Percentiles rank a stretch among this genome's conserved stretches.
These are phyloP conservation scores for Leccinum broughii DNA, from an alignment of 768 basidiomycete genomes.

Conservation along the genomic window DNA sequence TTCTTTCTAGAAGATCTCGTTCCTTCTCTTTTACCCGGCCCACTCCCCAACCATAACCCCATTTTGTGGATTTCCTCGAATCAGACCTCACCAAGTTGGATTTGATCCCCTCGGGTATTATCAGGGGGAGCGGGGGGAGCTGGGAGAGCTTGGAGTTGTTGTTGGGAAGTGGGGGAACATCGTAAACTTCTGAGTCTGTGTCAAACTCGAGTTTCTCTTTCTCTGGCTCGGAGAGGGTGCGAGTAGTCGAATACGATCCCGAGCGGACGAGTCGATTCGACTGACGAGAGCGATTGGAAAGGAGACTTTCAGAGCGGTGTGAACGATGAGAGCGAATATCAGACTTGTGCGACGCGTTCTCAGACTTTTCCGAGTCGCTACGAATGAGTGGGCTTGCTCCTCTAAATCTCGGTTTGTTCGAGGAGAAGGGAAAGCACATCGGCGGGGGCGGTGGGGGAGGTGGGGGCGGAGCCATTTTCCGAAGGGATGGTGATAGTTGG, in stretches of 20 bases:
- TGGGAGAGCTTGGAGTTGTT: conserved; percentile 44
- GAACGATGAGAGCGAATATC: conserved; percentile 32
- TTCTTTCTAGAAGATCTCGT: conserved; percentile 34
- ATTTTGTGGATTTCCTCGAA: conserved; percentile 56
- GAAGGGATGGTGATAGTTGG: conserved; percentile 19
- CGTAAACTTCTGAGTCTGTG: conserved; percentile 63
- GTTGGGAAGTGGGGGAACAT: conserved; percentile 32
- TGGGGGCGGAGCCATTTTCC: conserved; percentile 48
- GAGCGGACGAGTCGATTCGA: conserved; percentile 38
- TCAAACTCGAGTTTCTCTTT: conserved; percentile 57
- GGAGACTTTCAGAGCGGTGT: conserved; percentile 21
- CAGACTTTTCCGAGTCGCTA: conserved; percentile 43
- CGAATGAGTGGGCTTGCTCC: conserved; percentile 35
- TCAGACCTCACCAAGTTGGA: conserved; percentile 54
- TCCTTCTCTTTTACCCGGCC: conserved; percentile 56
- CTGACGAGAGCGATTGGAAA: conserved; percentile 24
- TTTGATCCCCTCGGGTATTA: conserved; percentile 35
- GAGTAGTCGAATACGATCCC: conserved; percentile 46
- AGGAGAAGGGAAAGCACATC: conserved; percentile 58
- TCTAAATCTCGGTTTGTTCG: conserved; percentile 27
- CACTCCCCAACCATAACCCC: conserved; percentile 73
- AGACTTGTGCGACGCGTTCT: conserved; percentile 40
- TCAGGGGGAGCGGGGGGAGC: conserved; percentile 44
- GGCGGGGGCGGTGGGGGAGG: conserved; percentile 53
- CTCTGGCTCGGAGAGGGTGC: conserved; percentile 41